Evolutionary conservation across 148 eudicot species (phyloP), one percentile per base, ranked within the genome.

Genomic region (Camellia granthamiana): DNA sequence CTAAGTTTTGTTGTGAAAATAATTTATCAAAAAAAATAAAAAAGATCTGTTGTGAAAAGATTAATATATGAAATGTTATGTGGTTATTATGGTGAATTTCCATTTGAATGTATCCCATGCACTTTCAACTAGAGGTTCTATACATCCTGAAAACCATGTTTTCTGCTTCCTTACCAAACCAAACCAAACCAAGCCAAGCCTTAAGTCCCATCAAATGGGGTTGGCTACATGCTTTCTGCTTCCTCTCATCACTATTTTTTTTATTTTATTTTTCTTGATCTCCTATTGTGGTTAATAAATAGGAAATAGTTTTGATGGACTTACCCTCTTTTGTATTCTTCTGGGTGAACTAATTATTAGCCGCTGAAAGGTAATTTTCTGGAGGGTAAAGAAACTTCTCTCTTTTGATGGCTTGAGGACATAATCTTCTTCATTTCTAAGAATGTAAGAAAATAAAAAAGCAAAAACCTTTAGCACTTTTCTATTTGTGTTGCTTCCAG

Each of bases 401-500:
- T 72, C 18, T 74, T 74, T 12, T 74, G 49, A 56, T 74, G 77
- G 73, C 56, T 72, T 71, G 30, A 72, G 69, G 16, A 59, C 60
- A 41, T 19, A 7, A 46, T 60, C 54, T 44, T 67, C 41, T 72
- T 10, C 59, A 55, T 52, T 67, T 67, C 3, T 3, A 63, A 23
- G 69, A 73, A 30, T 38, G 11, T 66, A 19, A 6, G 0, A 52
- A 18, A 38, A 13, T 49, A 13, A 3, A 4, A 42, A 78, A 7
- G 14, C 16, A 7, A 9, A 55, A 15, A 21, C 47, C 12, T 38
- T 74, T 7, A 13, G 19, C 38, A 14, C 49, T 56, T 1, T 16
- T 21, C 47, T 56, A 38, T 74, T 54, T 38, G 3, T 4, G 60
- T 52, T 60, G 55, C 54, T 74, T 54, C n/a, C 64, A 18, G 41